A percentile compares a stretch with the other conserved stretches of the same genome.
These are phyloP conservation scores for Nephelium lappaceum DNA, from an alignment of 345 rosid species.

Conservation along the genomic window DNA sequence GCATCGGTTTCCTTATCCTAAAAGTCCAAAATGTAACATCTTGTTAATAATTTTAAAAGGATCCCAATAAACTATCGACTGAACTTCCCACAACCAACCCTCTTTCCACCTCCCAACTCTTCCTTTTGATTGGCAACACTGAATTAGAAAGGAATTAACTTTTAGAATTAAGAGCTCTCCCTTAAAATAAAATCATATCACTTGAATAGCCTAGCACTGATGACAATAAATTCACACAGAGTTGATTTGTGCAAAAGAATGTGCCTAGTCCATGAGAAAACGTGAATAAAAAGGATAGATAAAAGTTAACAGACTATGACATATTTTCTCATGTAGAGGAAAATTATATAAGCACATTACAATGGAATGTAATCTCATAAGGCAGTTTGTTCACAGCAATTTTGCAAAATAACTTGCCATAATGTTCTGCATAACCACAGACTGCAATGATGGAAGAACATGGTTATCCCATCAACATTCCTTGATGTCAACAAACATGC, in stretches of 20 bases:
- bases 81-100: neutral
- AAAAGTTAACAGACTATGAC: neutral
- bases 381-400: neutral
- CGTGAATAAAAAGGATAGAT: neutral
- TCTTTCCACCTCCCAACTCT: neutral
- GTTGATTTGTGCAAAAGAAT: neutral
- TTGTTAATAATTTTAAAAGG: too few species aligned
- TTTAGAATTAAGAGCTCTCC: neutral
- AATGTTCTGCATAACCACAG: neutral
- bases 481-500: neutral
- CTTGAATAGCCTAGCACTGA: too few species aligned
- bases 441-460: neutral
- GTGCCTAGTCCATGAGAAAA: neutral
- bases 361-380: neutral
- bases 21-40: too few species aligned
- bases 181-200: neutral
- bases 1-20: too few species aligned
- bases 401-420: neutral
- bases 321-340: neutral
- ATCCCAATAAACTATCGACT: neutral
- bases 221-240: neutral
- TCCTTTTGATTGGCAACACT: neutral
- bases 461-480: neutral
- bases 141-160: neutral
- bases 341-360: neutral